phyloP scores from a whole-genome alignment of 116 monocot species.

The Papilionanthe hybrid region DNA sequence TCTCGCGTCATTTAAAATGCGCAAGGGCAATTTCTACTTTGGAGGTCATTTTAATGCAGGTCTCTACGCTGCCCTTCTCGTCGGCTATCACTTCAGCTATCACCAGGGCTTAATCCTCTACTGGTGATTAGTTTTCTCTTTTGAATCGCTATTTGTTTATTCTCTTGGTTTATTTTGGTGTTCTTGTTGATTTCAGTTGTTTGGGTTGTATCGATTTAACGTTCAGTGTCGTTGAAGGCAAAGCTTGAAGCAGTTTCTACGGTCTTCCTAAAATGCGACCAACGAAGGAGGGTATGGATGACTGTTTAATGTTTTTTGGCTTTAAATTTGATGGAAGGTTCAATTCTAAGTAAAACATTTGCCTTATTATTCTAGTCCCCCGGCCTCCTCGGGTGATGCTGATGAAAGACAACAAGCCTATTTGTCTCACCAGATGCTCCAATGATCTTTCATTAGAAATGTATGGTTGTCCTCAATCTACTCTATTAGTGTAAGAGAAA shows the following conservation, averaged over 20 bases:
- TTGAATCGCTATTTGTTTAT: background rate
- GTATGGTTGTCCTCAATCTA: background rate
- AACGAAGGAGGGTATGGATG: background rate
- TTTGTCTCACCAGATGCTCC: background rate
- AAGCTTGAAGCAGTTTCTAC: background rate
- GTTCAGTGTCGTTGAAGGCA: background rate
- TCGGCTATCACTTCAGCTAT: background rate
- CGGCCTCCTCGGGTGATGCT: background rate
- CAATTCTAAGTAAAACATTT: background rate
- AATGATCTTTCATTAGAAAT: background rate
- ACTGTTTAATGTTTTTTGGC: background rate
- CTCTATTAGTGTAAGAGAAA: too few species aligned
- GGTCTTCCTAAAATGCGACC: background rate
- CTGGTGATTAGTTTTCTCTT: background rate
- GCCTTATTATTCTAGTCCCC: background rate
- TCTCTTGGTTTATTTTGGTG: background rate
- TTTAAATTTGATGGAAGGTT: background rate
- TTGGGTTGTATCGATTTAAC: background rate
- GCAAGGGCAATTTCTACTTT: too few species aligned
- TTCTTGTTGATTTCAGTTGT: background rate
- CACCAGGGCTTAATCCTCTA: background rate
- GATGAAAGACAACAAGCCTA: constrained; percentile 5
- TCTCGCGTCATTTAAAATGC: too few species aligned
- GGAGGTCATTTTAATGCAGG: too few species aligned
- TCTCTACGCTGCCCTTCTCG: too few species aligned